phyloP scores from a whole-genome alignment of 371 early-diverging fungal species.

The Mucor circinelloides region DNA sequence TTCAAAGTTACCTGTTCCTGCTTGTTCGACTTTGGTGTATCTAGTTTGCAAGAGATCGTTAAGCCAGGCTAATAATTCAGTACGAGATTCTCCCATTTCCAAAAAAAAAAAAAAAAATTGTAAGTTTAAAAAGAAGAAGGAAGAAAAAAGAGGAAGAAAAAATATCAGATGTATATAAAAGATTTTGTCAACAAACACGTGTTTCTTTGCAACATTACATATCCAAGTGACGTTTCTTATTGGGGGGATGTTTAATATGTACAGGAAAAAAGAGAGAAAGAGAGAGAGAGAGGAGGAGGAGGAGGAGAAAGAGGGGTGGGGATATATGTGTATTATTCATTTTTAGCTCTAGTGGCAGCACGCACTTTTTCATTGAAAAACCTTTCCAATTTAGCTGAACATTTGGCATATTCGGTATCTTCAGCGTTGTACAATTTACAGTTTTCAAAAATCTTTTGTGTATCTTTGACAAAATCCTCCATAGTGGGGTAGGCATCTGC shows the following conservation, averaged over 20 bases:
- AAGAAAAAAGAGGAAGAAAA: constrained; percentile 2
- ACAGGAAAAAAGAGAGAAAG: neutral
- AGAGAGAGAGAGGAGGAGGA: neutral
- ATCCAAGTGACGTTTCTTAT: constrained; percentile 2
- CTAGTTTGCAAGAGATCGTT: constrained; percentile 87
- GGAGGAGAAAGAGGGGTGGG: neutral
- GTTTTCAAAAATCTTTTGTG: constrained; percentile 42
- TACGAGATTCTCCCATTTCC: constrained; percentile 80
- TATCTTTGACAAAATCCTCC: constrained; percentile 44
- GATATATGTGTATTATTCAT: neutral
- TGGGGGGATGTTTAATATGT: neutral
- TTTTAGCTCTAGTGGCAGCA: constrained; percentile 7
- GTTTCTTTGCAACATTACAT: constrained; percentile 3
- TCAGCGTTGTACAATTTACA: constrained; percentile 70
- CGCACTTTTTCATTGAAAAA: constrained; percentile 48
- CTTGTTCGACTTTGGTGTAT: constrained; percentile 92
- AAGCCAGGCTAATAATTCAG: constrained; percentile 89
- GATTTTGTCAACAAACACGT: neutral
- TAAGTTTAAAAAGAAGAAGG: neutral
- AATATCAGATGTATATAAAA: neutral
- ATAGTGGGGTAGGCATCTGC: constrained; percentile 45
- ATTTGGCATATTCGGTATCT: constrained; percentile 67
- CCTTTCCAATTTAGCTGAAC: constrained; percentile 57
- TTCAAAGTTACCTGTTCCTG: constrained; percentile 76
- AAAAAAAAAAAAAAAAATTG: neutral